These are phyloP conservation scores for Suhomyces bolitotheri DNA, from an alignment of 1,139 yeast species.

Conservation along the genomic window DNA sequence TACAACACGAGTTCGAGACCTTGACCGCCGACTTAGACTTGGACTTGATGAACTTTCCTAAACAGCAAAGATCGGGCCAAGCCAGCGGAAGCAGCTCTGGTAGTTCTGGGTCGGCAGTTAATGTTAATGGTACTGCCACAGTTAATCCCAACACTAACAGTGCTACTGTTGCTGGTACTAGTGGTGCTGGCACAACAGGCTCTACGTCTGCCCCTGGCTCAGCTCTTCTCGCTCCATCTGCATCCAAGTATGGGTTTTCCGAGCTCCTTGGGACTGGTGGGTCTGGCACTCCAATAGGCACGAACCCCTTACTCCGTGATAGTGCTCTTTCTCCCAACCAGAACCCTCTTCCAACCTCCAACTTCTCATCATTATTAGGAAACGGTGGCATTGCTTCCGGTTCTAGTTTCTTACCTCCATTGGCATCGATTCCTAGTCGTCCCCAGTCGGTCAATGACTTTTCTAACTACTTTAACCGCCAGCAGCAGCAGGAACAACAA, in stretches of 20 bases:
- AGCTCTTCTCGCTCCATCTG: conserved; percentile 26
- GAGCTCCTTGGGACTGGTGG: conserved; percentile 17
- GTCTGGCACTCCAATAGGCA: conserved; percentile 11
- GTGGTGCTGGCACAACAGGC: conserved; percentile 3
- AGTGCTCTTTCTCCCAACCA: conserved; percentile 26
- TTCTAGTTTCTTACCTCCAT: conserved; percentile 19
- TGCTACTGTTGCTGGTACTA: conserved; percentile 2
- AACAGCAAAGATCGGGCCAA: conserved; percentile 28
- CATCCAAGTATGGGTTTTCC: conserved; percentile 24
- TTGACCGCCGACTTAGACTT: conserved; percentile 49
- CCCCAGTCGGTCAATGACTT: conserved; percentile 50
- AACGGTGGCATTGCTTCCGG: conserved; percentile 5
- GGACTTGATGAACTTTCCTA: conserved; percentile 28
- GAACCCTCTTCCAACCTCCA: conserved; percentile 13
- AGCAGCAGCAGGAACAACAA: conserved; percentile 20
- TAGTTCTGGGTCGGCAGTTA: conserved; percentile 3
- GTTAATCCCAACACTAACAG: too few relatives aligned
- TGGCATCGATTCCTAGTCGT: conserved; percentile 36
- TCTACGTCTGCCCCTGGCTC: conserved; percentile 13
- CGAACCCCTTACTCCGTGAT: conserved; percentile 23
- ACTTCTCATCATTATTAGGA: conserved; percentile 17
- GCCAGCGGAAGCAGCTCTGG: conserved; percentile 3
- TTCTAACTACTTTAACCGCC: conserved; percentile 29
- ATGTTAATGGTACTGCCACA: neutral
- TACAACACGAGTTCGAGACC: conserved; percentile 50